Base-by-base conservation (phyloP, 148 eudicot species). In the Cornus florida region DNA sequence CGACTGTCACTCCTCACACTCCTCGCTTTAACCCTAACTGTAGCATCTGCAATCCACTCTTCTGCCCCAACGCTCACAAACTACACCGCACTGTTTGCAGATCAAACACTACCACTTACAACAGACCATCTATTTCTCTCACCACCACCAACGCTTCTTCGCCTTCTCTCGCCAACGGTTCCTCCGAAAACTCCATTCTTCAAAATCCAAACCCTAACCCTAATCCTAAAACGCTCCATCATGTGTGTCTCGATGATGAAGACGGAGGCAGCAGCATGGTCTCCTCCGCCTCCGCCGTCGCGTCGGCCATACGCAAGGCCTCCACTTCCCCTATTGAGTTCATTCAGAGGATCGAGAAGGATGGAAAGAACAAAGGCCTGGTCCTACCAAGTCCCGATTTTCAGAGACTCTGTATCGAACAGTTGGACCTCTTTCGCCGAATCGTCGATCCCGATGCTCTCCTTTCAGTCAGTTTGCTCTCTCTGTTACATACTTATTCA, bases 301-400 rank as follows among this genome's bases (percentile, higher is more conserved):
- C 94, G 14, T 73, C 93, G 4, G 90, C 86, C 4, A 88, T 95
- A 11, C 89, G 97, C 14, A 86, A 69, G 78, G 93, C 89, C 13
- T 90, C 99, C 13, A 92, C 90, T 23, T 91, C 97, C 0, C 94
- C 97, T 7, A 93, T 93, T 39, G 97, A 95, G 79, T 95, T 95
- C 76, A 79, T 83, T 75, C 90, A 92, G 83, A 91, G 88, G 77
- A 81, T 90, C 46, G 97, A 95, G 56, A 87, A 76, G 16, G 87
- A 82, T 69, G 84, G 87, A 2, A 82, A 87, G 70, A 84, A 78
- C 13, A 90, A 85, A 48, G 87, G 91, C 7, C 3, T 93, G 57
- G 83, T 91, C 31, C 84, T 93, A 59, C 99, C 99, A 14, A 91
- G 95, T 75, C 83, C 93, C 68, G 99, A 95, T 85, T 95, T 95